phyloP scores from a whole-genome alignment of 2,329 filamentous ascomycete species.

The Fusarium pininemorale region DNA sequence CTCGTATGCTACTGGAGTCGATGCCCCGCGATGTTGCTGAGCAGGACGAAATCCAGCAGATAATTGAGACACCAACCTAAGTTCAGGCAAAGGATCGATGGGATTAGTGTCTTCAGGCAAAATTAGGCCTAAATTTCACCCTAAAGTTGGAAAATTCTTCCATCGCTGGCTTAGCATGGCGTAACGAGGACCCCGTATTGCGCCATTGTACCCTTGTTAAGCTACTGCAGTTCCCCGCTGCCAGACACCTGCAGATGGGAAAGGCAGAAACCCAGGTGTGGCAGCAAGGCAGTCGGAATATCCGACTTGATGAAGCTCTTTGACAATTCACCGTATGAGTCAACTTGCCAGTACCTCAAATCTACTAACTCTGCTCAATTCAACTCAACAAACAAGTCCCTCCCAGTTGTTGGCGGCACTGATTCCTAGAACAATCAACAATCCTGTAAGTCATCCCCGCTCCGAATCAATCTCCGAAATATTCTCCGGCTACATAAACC shows the following conservation, averaged over 20 bases:
- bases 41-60: slow-evolving; percentile 16
- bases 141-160: not conserved
- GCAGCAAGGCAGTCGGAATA: not conserved
- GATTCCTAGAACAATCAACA: not conserved
- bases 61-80: slow-evolving; percentile 6
- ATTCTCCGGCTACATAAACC: slow-evolving; percentile 9
- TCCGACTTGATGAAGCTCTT: not conserved
- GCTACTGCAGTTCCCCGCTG: not conserved
- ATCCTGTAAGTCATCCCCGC: slow-evolving; percentile 21
- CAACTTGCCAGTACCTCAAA: not conserved
- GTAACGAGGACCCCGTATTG: slow-evolving; percentile 21
- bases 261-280: not conserved
- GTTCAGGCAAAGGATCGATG: not conserved
- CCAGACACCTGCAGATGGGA: not conserved
- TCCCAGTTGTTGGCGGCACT: too few relatives aligned
- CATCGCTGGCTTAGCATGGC: slow-evolving; percentile 13
- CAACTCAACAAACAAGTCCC: not conserved
- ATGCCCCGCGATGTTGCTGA: slow-evolving; percentile 36
- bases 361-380: not conserved
- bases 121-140: not conserved
- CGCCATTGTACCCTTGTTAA: slow-evolving; percentile 27
- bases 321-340: not conserved
- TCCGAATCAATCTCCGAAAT: slow-evolving; percentile 42
- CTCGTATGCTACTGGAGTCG: slow-evolving; percentile 40
- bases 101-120: not conserved